Percentiles rank a stretch among this genome's conserved stretches.
Evolutionary conservation across 768 basidiomycete genomes (phyloP).

Genomic region (Termitomyces heimii): DNA sequence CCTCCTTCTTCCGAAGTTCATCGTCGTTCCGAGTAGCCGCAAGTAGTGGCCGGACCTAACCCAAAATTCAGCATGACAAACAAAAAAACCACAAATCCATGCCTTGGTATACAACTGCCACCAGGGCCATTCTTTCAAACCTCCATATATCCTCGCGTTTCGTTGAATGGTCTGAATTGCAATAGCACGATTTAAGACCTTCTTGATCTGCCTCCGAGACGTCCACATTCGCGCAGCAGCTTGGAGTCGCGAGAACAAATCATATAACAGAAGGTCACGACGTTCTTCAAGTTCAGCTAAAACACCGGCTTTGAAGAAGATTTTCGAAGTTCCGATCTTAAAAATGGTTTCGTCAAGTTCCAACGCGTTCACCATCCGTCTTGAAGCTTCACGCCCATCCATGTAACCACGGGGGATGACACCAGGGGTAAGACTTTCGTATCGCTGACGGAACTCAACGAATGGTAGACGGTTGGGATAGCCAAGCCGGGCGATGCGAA

Average conservation of each 20-base stretch:
- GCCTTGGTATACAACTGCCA: constrained; percentile 98
- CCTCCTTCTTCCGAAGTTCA: constrained; percentile 82
- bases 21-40: constrained; percentile 92
- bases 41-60: constrained; percentile 84
- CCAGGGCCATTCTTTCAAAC: constrained; percentile 96
- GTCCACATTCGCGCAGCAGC: constrained; percentile 82
- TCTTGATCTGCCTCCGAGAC: constrained; percentile 86
- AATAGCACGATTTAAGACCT: constrained; percentile 86
- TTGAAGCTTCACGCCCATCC: constrained; percentile 93
- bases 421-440: constrained; percentile 92
- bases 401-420: constrained; percentile 94
- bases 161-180: constrained; percentile 91
- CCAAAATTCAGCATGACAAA: constrained; percentile 2
- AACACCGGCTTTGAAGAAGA: constrained; percentile 98
- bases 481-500: constrained; percentile 93
- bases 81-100: constrained; percentile 4
- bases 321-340: constrained; percentile 94
- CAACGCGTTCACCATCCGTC: constrained; percentile 84
- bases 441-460: constrained; percentile 94
- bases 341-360: constrained; percentile 82
- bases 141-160: constrained; percentile 88
- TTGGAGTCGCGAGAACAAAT: constrained; percentile 85
- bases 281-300: constrained; percentile 94
- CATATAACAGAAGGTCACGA: constrained; percentile 80
- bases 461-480: constrained; percentile 97